Evolutionary conservation across 2,329 filamentous ascomycete genomes (phyloP), one percentile per base, ranked within the genome.

Genomic region (Arachnomyces sp.): DNA sequence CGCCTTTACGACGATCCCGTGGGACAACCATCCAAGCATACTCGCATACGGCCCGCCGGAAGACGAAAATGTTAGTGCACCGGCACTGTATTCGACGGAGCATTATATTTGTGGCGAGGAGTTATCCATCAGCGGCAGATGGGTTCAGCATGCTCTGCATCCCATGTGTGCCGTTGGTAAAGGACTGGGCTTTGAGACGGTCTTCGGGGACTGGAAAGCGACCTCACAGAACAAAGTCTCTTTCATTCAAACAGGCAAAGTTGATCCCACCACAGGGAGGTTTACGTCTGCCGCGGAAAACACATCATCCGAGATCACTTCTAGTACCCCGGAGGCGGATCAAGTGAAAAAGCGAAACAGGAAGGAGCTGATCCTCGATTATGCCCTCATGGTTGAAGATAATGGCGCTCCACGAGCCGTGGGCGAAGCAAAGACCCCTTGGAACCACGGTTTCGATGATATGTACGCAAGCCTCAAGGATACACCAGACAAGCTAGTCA

Each of bases 141-240:
- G 7, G 2, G 43, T 46, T 8, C 33, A 39, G 12, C 31, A 46
- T 35, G 36, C 34, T 6, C 25, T 46, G 2, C 36, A 43, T 20
- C 34, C 34, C 7, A 41, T 46, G 34, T 43, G 34, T 2, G 40
- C 43, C 28, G 38, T 46, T 25, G 34, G 40, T 9, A 40, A 38
- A n/a, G 31, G 30, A 17, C 13, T 40, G 13, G 31, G 32, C 6
- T 16, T 33, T 35, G 18, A 30, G 2, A 36, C 34, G 14, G 34
- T 39, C 7, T 46, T 40, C 34, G 43, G 43, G 3, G 43, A 46
- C 20, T 46, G 40, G 36, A 46, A 46, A 30, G 43, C 40, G 3
- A 43, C 43, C 8, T 16, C 40, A n/a, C 20, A 35, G 31, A 12
- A 18, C 11, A 35, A 29, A 5, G n/a, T 20, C 17, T n/a, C 28